Evolutionary conservation across 1,284 basidiomycete species (phyloP), one percentile per base, ranked within the genome.

Genomic region (Pseudozyma sp.): DNA sequence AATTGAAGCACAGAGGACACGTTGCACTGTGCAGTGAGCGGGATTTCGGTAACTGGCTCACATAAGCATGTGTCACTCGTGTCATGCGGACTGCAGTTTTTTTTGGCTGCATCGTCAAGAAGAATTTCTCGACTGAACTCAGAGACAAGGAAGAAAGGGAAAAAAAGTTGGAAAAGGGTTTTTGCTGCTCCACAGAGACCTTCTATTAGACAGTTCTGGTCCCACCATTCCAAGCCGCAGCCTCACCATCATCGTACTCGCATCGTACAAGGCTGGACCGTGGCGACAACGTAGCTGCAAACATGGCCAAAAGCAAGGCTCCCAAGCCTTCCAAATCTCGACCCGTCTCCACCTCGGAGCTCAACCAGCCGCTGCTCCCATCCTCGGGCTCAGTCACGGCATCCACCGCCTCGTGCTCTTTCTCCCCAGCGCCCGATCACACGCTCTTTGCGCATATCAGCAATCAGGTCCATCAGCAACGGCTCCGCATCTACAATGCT

Each of bases 401-500:
- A 29, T 75, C 72, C 11, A 75, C 68, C 7, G 72, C 60, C 7
- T 69, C 72, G 0, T 69, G 67, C 68, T 75, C 67, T 37, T 75
- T 70, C 30, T 87, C 89, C 9, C 92, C 91, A 82, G 91, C 90
- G 14, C 87, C 88, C 8, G 86, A 87, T 58, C 88, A 88, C 48
- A 85, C 86, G 50, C 85, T 89, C 54, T 91, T 91, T 81, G 90
- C 90, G 2, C 87, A 90, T 66, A 84, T 91, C 48, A 90, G 90
- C 33, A 87, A 91, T 19, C 88, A 90, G 6, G 87, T 92, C 50
- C 90, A 92, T 86, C 92, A 91, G 81, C 90, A 92, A 80, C 88
- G 90, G 43, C 85, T 92, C 59, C 89, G 90, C 68, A 87, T 92
- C 48, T 91, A 90, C 83, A 87, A 90, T 81, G 88, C 89, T 5